Conservation (phyloP, 768 basidiomycete species). For the Brasilioporus rufonigricans region DNA sequence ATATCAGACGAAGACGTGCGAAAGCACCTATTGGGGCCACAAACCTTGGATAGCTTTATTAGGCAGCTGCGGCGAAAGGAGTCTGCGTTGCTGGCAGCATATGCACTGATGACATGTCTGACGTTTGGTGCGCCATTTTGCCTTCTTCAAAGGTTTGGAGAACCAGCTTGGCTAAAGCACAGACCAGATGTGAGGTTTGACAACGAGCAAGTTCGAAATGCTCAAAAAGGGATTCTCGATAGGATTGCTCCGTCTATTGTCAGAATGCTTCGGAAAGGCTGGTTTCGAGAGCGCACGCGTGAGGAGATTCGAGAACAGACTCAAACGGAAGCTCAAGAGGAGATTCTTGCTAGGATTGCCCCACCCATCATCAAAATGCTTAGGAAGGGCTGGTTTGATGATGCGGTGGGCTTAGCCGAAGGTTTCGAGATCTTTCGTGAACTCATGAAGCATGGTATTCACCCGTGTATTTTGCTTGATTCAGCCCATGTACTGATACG, state of each 20-base stretch:
- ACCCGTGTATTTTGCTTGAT: not conserved
- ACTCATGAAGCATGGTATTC: not conserved
- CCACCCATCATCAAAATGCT: too few relatives aligned
- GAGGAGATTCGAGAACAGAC: too few relatives aligned
- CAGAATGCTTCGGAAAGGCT: not conserved
- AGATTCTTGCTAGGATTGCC: too few relatives aligned
- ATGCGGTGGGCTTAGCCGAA: not conserved
- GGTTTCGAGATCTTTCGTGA: too few relatives aligned
- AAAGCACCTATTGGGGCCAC: not conserved
- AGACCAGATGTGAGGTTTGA: too few relatives aligned
- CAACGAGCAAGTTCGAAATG: too few relatives aligned
- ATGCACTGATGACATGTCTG: not conserved
- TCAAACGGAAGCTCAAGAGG: too few relatives aligned
- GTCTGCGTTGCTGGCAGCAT: not conserved
- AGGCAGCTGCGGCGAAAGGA: not conserved
- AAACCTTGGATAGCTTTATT: not conserved
- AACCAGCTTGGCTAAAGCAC: not conserved
- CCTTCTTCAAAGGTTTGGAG: too few relatives aligned
- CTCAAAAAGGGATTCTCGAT: not conserved
- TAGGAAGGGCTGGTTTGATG: too few relatives aligned
- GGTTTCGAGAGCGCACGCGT: too few relatives aligned
- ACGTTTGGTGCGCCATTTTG: too few relatives aligned
- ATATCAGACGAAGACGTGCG: not conserved
- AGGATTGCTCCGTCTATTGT: not conserved
- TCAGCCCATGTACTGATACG: not conserved